phyloP scores from a whole-genome alignment of 1,284 basidiomycete species.

The Dichomitus squalens region DNA sequence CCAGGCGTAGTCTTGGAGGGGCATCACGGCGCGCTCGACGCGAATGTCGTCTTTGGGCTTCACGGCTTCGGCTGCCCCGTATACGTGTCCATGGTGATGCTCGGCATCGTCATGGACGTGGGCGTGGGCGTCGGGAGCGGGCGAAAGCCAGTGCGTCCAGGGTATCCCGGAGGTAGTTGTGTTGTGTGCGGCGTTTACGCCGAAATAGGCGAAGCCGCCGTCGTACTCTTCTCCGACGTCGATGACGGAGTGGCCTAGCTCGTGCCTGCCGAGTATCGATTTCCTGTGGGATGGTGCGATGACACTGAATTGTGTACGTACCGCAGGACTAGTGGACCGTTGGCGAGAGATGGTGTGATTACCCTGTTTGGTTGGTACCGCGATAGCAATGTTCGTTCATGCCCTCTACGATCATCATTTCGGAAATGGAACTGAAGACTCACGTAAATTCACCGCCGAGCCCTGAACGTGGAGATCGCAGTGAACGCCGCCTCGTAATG shows the following conservation, averaged over 20 bases:
- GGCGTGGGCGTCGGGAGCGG: slow-evolving; percentile 25
- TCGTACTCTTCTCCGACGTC: slow-evolving; percentile 87
- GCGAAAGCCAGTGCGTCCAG: slow-evolving; percentile 75
- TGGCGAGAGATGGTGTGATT: slow-evolving; percentile 77
- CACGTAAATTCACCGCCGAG: slow-evolving; percentile 85
- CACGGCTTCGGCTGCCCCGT: too few relatives aligned
- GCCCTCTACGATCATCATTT: neutral
- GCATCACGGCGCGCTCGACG: slow-evolving; percentile 75
- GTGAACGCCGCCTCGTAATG: neutral
- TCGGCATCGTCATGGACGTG: slow-evolving; percentile 2
- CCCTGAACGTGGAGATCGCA: slow-evolving; percentile 40
- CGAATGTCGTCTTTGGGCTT: slow-evolving; percentile 30
- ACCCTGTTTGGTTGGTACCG: slow-evolving; percentile 61
- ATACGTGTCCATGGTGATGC: neutral
- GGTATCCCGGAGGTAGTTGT: slow-evolving; percentile 45
- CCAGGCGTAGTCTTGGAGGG: slow-evolving; percentile 79
- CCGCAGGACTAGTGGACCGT: slow-evolving; percentile 78
- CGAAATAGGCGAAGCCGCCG: slow-evolving; percentile 77
- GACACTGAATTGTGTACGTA: slow-evolving; percentile 10
- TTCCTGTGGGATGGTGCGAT: neutral
- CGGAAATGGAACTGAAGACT: slow-evolving; percentile 27
- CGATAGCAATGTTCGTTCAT: neutral
- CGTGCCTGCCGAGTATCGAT: slow-evolving; percentile 46
- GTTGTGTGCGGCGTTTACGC: slow-evolving; percentile 65
- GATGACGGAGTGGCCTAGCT: slow-evolving; percentile 83